phyloP scores from a whole-genome alignment of 257 asterid species.

The Leonotis leonurus region DNA sequence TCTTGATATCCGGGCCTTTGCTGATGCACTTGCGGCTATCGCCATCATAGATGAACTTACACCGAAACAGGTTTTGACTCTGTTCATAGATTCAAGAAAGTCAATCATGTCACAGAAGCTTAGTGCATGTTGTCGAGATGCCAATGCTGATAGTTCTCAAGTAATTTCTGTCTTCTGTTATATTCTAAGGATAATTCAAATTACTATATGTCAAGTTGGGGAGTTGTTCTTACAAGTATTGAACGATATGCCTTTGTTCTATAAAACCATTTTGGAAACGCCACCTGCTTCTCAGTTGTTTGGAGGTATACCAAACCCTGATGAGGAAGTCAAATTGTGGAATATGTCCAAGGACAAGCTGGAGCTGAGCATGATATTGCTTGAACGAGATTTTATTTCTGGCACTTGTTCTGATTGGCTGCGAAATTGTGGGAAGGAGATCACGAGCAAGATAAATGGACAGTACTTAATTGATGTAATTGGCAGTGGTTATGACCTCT shows the following conservation, averaged over 20 bases:
- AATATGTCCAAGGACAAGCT: constrained; percentile 69
- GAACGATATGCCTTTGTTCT: constrained; percentile 89
- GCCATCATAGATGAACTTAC: constrained; percentile 80
- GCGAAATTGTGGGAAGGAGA: constrained; percentile 87
- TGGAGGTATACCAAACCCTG: constrained; percentile 96
- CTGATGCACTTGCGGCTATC: constrained; percentile 92
- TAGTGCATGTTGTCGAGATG: constrained; percentile 60
- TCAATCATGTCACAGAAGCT: constrained; percentile 67
- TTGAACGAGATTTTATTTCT: constrained; percentile 64
- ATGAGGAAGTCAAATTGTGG: constrained; percentile 90
- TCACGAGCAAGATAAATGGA: constrained; percentile 64
- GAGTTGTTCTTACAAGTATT: constrained; percentile 85
- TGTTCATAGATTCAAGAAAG: constrained; percentile 79
- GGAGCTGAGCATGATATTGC: constrained; percentile 65
- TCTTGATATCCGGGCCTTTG: constrained; percentile 69
- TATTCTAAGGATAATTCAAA: constrained; percentile 78
- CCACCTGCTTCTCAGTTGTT: constrained; percentile 99
- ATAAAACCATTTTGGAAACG: constrained; percentile 67
- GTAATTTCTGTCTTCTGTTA: constrained; percentile 79
- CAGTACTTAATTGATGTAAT: constrained; percentile 76
- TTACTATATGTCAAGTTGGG: constrained; percentile 90
- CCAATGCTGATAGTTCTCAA: constrained; percentile 52
- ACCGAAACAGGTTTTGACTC: constrained; percentile 65
- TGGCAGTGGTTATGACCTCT: constrained; percentile 79
- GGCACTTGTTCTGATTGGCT: constrained; percentile 90